Conservation (phyloP, 768 basidiomycete species). For the Lactarius trivialis region DNA sequence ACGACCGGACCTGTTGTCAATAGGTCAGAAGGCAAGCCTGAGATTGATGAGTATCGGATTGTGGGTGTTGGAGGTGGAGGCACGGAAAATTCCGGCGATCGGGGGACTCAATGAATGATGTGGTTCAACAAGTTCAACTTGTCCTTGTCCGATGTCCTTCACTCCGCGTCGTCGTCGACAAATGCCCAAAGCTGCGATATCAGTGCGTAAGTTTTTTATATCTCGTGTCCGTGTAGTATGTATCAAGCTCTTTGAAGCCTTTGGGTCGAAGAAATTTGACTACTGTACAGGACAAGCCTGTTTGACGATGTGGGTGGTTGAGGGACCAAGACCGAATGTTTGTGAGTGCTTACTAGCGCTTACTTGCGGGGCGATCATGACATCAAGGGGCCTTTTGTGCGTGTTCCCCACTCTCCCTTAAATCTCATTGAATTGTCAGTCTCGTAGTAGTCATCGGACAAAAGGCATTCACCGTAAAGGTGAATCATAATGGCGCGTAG, state of each 20-base stretch:
- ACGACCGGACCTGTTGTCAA: too few species aligned
- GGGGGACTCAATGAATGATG: too few species aligned
- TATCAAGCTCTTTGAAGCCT: conserved; percentile 2
- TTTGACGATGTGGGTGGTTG: conserved; percentile 85
- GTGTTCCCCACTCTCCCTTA: conserved; percentile 23
- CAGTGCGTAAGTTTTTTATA: conserved; percentile 11
- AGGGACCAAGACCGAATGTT: conserved; percentile 96
- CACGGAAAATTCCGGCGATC: background rate
- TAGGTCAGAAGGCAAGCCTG: too few species aligned
- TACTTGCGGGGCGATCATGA: conserved; percentile 67
- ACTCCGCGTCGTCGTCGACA: conserved; percentile 9
- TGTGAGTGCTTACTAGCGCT: conserved; percentile 69
- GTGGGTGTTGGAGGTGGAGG: background rate
- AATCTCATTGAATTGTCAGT: conserved; percentile 35
- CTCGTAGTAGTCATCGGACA: conserved; percentile 96
- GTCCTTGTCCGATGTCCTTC: too few species aligned
- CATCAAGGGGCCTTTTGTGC: conserved; percentile 86
- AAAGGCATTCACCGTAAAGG: conserved; percentile 94
- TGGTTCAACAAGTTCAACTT: too few species aligned
- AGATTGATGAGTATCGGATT: too few species aligned
- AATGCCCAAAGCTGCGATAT: conserved; percentile 12
- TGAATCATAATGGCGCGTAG: conserved; percentile 89
- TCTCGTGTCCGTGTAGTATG: background rate
- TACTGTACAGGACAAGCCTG: conserved; percentile 77
- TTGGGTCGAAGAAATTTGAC: conserved; percentile 40